These are phyloP conservation scores for Akanthomyces lecanii DNA, from an alignment of 2,329 filamentous ascomycete species.

Conservation along the genomic window DNA sequence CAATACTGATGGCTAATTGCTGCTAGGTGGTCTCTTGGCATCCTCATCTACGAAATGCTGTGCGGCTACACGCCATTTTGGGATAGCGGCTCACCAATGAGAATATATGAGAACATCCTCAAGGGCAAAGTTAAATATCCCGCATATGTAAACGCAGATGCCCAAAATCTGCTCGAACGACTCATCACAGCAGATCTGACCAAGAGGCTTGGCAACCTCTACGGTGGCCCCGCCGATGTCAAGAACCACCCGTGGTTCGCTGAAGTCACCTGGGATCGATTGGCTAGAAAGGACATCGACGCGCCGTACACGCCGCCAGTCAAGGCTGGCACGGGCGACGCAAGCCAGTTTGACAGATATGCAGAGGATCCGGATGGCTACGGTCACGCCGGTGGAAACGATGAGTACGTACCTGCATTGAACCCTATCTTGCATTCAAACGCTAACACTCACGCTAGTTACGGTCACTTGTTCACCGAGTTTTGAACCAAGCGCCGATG, in stretches of 20 bases:
- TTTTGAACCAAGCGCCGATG: slow-evolving; percentile 48
- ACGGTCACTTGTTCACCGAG: slow-evolving; percentile 70
- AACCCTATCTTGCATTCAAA: background rate
- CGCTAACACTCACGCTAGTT: slow-evolving; percentile 42
- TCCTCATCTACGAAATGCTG: slow-evolving; percentile 98
- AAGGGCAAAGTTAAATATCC: slow-evolving; percentile 96
- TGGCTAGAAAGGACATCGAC: slow-evolving; percentile 95
- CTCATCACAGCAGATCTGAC: slow-evolving; percentile 94
- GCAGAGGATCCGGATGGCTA: slow-evolving; percentile 95
- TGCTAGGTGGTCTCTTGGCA: slow-evolving; percentile 91
- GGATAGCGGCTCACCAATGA: slow-evolving; percentile 96
- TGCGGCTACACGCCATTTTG: slow-evolving; percentile 99
- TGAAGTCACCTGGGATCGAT: slow-evolving; percentile 94
- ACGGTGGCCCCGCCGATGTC: slow-evolving; percentile 84
- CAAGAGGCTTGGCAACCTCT: slow-evolving; percentile 90
- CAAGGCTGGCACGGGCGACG: slow-evolving; percentile 87
- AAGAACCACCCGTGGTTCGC: slow-evolving; percentile 96
- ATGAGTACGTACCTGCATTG: slow-evolving; percentile 65
- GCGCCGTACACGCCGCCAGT: slow-evolving; percentile 96
- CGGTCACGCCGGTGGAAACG: slow-evolving; percentile 64
- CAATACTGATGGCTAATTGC: slow-evolving; percentile 10
- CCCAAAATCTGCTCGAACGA: slow-evolving; percentile 85
- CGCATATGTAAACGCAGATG: slow-evolving; percentile 89
- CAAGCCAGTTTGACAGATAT: slow-evolving; percentile 97
- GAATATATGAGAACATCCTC: slow-evolving; percentile 99